These are phyloP conservation scores for Pleoardoris graminearum DNA, from an alignment of 2,329 filamentous ascomycete species.

Conservation along the genomic window DNA sequence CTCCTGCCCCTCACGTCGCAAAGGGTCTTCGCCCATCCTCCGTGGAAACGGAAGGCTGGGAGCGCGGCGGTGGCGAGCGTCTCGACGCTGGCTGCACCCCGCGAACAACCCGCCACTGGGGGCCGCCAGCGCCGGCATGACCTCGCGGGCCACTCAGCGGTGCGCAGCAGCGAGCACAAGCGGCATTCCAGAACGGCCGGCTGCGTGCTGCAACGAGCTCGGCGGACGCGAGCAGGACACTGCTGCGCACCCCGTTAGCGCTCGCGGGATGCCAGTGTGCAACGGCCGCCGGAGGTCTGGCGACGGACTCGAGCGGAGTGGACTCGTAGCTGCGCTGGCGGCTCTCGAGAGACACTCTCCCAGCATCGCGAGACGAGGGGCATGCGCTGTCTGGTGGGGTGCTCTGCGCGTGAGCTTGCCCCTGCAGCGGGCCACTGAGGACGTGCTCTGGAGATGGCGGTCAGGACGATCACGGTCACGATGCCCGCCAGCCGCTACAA, in stretches of 20 bases:
- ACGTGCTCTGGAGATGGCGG: slow-evolving; percentile 11
- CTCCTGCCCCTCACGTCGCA: slow-evolving; percentile 1
- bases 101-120: neutral
- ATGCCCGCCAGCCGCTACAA: slow-evolving; percentile 9
- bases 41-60: slow-evolving; percentile 7
- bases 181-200: slow-evolving; percentile 7
- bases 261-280: neutral
- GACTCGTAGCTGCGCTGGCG: neutral
- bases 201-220: neutral
- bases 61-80: slow-evolving; percentile 7
- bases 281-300: slow-evolving; percentile 1
- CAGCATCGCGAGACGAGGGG: neutral
- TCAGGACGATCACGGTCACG: slow-evolving; percentile 17
- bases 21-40: neutral
- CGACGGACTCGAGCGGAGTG: slow-evolving; percentile 2
- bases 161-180: neutral
- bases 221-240: neutral
- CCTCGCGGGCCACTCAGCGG: slow-evolving; percentile 6
- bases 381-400: slow-evolving; percentile 9
- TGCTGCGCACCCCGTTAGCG: slow-evolving; percentile 1
- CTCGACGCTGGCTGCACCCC: slow-evolving; percentile 1
- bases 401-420: slow-evolving; percentile 7
- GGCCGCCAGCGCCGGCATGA: slow-evolving; percentile 7
- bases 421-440: slow-evolving; percentile 3
- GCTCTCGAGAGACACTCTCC: neutral